Percentiles rank a stretch among this genome's conserved stretches.
phyloP scores from a whole-genome alignment of 139 green algal genomes.

The Dunaliella primolecta region DNA sequence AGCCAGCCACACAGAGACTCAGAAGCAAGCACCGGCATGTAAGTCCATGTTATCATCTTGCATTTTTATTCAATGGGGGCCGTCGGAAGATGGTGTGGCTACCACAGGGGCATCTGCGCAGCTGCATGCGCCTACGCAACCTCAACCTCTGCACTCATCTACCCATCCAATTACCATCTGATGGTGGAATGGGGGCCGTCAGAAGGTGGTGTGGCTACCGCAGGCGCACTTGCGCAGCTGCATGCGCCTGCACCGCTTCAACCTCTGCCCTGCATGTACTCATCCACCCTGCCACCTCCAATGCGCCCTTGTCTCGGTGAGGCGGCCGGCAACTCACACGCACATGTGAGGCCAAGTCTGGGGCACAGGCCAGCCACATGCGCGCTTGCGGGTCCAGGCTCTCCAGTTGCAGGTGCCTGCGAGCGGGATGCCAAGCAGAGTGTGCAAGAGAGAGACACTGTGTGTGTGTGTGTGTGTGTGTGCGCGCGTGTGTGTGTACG shows the following conservation, averaged over 20 bases:
- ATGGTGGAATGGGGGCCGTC: too few relatives aligned
- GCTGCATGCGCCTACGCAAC: constrained; percentile 1
- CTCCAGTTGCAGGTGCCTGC: constrained; percentile 20
- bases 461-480: neutral
- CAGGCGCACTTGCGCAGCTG: neutral
- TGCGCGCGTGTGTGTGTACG: neutral
- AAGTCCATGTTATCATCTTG: too few relatives aligned
- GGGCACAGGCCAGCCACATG: constrained; percentile 20
- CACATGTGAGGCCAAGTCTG: constrained; percentile 14
- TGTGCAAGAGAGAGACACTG: neutral
- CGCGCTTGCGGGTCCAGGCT: constrained; percentile 1
- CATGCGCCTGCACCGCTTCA: neutral
- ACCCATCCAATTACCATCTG: too few relatives aligned
- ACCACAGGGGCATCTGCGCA: too few relatives aligned
- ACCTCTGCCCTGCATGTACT: neutral
- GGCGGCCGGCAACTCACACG: neutral
- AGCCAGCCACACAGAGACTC: too few relatives aligned
- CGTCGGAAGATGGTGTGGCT: too few relatives aligned
- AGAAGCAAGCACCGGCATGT: too few relatives aligned
- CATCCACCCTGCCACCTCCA: neutral
- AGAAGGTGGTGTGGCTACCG: too few relatives aligned
- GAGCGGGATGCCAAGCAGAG: neutral
- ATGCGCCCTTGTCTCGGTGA: neutral
- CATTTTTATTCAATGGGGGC: too few relatives aligned
- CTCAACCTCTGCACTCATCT: neutral